phyloP scores from a whole-genome alignment of 2,329 filamentous ascomycete genomes.

The Atkinsonella texensis region DNA sequence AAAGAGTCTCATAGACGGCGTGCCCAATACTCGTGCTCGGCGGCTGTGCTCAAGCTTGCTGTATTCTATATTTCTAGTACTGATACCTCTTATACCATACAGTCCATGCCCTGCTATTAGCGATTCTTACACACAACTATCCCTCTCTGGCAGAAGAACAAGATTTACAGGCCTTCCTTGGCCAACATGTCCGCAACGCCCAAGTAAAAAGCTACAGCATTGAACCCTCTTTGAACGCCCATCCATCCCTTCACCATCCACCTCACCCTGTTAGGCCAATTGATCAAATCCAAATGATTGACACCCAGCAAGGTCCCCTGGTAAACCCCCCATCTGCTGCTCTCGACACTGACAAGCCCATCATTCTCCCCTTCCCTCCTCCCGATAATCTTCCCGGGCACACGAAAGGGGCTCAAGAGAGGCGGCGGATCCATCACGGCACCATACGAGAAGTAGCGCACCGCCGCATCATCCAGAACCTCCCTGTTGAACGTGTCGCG shows the following conservation, averaged over 20 bases:
- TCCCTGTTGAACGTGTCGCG: constrained; percentile 43
- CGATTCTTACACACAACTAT: too few species aligned
- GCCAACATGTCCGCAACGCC: constrained; percentile 59
- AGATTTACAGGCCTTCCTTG: constrained; percentile 41
- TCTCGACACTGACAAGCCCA: constrained; percentile 54
- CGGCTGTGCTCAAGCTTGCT: constrained; percentile 11
- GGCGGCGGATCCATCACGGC: constrained; percentile 35
- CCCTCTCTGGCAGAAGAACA: background rate
- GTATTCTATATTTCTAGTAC: constrained; percentile 14
- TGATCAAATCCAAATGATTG: constrained; percentile 54
- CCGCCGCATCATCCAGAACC: constrained; percentile 38
- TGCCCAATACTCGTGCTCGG: constrained; percentile 7
- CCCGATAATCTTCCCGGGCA: constrained; percentile 37
- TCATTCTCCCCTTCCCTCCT: constrained; percentile 48
- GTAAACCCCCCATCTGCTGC: constrained; percentile 50
- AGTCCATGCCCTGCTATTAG: background rate
- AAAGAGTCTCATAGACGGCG: constrained; percentile 1
- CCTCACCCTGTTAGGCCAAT: constrained; percentile 51
- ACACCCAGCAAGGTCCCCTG: constrained; percentile 50
- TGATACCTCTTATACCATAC: constrained; percentile 10
- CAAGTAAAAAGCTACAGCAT: constrained; percentile 56
- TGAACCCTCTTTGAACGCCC: constrained; percentile 47
- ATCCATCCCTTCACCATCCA: constrained; percentile 41
- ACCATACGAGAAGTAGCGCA: constrained; percentile 52
- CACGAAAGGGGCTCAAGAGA: constrained; percentile 52